Percentiles rank a stretch among this genome's conserved stretches.
Conservation (phyloP, 2,329 filamentous ascomycete genomes). For the Diaporthe destruens region DNA sequence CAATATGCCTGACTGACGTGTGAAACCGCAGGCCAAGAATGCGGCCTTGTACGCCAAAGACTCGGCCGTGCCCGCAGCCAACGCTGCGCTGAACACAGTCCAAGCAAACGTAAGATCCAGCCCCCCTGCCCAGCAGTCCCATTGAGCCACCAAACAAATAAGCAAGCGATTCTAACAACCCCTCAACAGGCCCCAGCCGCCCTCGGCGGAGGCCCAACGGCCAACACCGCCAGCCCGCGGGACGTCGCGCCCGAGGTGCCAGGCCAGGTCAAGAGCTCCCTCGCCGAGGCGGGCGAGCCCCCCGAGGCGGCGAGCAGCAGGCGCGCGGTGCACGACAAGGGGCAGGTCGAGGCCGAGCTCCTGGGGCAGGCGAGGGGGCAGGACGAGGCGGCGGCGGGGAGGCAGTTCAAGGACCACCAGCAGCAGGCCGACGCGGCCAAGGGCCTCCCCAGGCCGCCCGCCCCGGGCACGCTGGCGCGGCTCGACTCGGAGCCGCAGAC, state of each 20-base stretch:
- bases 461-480: background rate
- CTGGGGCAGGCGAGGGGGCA: conserved; percentile 66
- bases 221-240: background rate
- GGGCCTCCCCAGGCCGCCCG: background rate
- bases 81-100: conserved; percentile 5
- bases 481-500: conserved; percentile 24
- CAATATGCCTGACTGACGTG: background rate
- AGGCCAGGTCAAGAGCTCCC: conserved; percentile 68
- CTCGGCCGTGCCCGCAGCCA: conserved; percentile 11
- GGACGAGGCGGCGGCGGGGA: background rate
- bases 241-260: conserved; percentile 65
- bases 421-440: background rate
- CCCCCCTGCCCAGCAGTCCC: background rate
- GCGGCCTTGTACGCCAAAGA: conserved; percentile 26
- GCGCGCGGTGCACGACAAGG: conserved; percentile 81
- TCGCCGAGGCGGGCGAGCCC: conserved; percentile 67
- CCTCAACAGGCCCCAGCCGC: background rate
- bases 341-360: conserved; percentile 78
- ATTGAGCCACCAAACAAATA: accelerated
- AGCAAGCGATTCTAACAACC: background rate
- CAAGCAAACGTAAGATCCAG: conserved; percentile 21
- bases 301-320: conserved; percentile 80
- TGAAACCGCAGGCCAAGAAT: background rate
- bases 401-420: background rate
- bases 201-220: background rate